Conservation (phyloP, 1,139 yeast species). For the Yamadazyma conglobata region DNA sequence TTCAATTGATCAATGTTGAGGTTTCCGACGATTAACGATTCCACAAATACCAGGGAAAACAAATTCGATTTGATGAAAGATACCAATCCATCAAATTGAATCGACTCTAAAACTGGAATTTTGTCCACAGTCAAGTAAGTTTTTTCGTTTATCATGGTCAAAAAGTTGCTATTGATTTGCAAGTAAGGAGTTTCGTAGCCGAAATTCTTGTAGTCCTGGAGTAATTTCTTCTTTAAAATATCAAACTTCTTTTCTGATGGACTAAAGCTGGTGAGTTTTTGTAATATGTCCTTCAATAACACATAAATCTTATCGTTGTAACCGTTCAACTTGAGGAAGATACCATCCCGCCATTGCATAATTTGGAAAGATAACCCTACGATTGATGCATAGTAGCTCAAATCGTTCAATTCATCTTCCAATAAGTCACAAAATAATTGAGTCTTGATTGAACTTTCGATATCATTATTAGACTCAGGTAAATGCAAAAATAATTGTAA, state of each 20-base stretch:
- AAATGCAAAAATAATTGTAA: constrained; percentile 62
- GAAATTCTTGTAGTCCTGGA: constrained; percentile 64
- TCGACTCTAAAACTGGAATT: constrained; percentile 39
- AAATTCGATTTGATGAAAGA: constrained; percentile 38
- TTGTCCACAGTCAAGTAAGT: constrained; percentile 66
- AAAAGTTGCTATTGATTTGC: constrained; percentile 65
- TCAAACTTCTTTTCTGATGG: constrained; percentile 61
- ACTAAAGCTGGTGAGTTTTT: constrained; percentile 47
- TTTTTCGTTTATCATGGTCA: constrained; percentile 64
- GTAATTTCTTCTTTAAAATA: constrained; percentile 59
- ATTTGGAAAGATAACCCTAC: constrained; percentile 71
- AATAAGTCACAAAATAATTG: constrained; percentile 64
- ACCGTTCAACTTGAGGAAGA: constrained; percentile 67
- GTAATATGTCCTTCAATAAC: constrained; percentile 58
- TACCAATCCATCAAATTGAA: constrained; percentile 50
- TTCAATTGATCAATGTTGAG: constrained; percentile 36
- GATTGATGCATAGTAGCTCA: constrained; percentile 77
- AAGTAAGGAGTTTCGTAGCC: constrained; percentile 73
- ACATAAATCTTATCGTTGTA: constrained; percentile 76
- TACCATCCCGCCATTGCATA: constrained; percentile 63
- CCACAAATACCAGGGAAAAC: constrained; percentile 53
- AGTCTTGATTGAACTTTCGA: constrained; percentile 55
- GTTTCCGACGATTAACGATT: constrained; percentile 79
- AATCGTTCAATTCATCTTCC: constrained; percentile 72
- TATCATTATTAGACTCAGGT: constrained; percentile 60